Conservation (phyloP, 139 green algal species). For the Volvox africanus region DNA sequence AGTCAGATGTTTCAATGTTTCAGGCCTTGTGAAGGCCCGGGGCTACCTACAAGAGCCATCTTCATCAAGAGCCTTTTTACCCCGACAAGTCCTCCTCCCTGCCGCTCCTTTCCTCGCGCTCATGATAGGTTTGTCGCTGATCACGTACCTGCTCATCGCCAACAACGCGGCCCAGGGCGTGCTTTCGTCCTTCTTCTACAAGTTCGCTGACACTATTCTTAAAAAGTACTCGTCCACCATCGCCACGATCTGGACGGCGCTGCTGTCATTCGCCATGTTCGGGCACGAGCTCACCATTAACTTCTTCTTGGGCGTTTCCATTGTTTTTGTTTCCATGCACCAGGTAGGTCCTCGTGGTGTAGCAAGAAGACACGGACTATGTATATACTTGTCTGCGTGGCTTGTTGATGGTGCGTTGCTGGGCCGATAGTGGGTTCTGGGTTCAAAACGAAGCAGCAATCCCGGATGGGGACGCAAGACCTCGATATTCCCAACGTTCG, state of each 20-base stretch:
- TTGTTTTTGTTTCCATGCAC: slow-evolving; percentile 99
- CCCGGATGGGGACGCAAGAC: no score
- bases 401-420: no score
- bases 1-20: no score
- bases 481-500: neutral
- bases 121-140: slow-evolving; percentile 49
- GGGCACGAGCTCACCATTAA: slow-evolving; percentile 93
- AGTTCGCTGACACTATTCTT: slow-evolving; percentile 97
- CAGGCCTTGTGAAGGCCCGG: no score
- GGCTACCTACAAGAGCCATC: no score
- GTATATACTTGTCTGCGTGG: no score
- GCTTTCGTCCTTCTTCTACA: slow-evolving; percentile 97
- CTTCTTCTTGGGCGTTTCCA: slow-evolving; percentile 94
- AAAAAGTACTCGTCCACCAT: slow-evolving; percentile 98
- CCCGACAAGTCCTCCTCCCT: neutral
- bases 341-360: slow-evolving; percentile 57
- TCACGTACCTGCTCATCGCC: slow-evolving; percentile 84
- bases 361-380: no score
- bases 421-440: no score
- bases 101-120: neutral
- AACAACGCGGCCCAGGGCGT: slow-evolving; percentile 97
- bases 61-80: no score
- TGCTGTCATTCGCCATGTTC: slow-evolving; percentile 93
- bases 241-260: slow-evolving; percentile 94
- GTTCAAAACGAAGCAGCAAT: no score